These are phyloP conservation scores for Populus hybrid DNA, from an alignment of 441 rosid genomes.

Conservation along the genomic window DNA sequence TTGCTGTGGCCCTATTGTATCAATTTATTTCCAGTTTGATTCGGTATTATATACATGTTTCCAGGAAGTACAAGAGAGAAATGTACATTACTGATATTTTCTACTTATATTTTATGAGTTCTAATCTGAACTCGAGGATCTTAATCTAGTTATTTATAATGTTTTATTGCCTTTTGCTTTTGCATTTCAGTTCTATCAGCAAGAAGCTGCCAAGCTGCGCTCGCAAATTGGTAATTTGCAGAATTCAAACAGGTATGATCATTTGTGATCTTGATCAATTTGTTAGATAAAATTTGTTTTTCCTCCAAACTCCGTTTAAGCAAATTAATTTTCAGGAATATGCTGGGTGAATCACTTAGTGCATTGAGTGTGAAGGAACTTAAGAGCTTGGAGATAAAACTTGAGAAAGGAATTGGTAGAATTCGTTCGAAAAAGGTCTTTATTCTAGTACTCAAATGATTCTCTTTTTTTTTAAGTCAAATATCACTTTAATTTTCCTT, in stretches of 20 bases:
- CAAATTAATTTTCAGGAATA: slow-evolving; percentile 45
- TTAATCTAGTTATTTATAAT: not conserved
- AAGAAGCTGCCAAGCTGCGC: slow-evolving; percentile 78
- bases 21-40: not conserved
- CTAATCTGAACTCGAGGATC: not conserved
- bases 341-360: slow-evolving; percentile 77
- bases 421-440: slow-evolving; percentile 88
- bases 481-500: not conserved
- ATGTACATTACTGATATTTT: too few relatives aligned
- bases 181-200: slow-evolving; percentile 62
- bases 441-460: not conserved
- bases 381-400: slow-evolving; percentile 56
- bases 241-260: slow-evolving; percentile 61
- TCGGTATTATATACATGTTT: not conserved
- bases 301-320: not conserved
- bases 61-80: not conserved
- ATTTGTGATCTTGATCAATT: not conserved
- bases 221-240: slow-evolving; percentile 61
- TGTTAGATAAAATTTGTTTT: not conserved
- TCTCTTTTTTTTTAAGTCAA: not conserved
- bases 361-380: slow-evolving; percentile 51
- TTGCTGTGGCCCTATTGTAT: not conserved
- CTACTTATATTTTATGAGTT: not conserved
- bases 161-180: not conserved
- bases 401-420: slow-evolving; percentile 78